Evolutionary conservation across 108 stramenopile genomes (phyloP).

Genomic region (Pseudonitzschia multiseries): DNA sequence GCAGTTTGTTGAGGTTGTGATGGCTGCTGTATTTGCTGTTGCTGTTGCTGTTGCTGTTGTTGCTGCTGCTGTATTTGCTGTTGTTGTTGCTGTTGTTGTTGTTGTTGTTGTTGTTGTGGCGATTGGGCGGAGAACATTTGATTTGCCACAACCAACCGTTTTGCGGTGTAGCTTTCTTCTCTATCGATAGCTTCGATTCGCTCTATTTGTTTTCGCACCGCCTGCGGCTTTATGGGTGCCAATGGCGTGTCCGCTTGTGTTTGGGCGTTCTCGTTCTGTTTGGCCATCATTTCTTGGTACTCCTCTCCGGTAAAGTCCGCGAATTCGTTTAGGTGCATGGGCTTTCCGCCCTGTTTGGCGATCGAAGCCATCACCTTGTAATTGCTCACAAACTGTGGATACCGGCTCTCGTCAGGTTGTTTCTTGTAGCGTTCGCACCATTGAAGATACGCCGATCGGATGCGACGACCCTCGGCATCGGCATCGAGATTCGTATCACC

Average conservation of each 20-base stretch:
- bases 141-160: slow-evolving; percentile 4
- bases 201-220: slow-evolving; percentile 56
- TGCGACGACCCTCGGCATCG: neutral
- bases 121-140: neutral
- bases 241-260: slow-evolving; percentile 3
- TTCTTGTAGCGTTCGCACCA: slow-evolving; percentile 80
- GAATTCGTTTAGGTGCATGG: slow-evolving; percentile 70
- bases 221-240: slow-evolving; percentile 56
- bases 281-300: slow-evolving; percentile 38
- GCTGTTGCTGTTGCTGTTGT: slow-evolving; percentile 9
- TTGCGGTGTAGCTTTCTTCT: slow-evolving; percentile 71
- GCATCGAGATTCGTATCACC: neutral
- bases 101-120: neutral
- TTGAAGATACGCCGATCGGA: slow-evolving; percentile 70
- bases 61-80: neutral
- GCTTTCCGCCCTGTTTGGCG: slow-evolving; percentile 63
- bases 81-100: slow-evolving; percentile 12
- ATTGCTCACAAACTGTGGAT: slow-evolving; percentile 66
- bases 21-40: neutral
- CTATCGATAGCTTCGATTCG: slow-evolving; percentile 65
- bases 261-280: neutral
- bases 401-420: slow-evolving; percentile 56
- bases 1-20: neutral
- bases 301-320: slow-evolving; percentile 78
- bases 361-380: slow-evolving; percentile 76